These are phyloP conservation scores for Plasmopara halstedii DNA, from an alignment of 352 stramenopile species.

Conservation along the genomic window DNA sequence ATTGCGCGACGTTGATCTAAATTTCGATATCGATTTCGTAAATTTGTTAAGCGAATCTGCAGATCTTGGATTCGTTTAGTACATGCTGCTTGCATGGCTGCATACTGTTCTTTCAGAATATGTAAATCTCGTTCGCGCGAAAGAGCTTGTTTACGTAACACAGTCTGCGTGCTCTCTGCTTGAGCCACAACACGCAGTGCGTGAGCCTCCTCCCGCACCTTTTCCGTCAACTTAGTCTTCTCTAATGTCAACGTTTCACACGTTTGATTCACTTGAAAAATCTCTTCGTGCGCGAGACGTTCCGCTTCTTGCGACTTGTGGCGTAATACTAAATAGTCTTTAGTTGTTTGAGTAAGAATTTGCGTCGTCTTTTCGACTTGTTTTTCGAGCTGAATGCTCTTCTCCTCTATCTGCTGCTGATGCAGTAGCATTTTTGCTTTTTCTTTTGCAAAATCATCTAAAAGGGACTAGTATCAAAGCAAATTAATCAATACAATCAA, in stretches of 20 bases:
- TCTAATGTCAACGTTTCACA: conserved; percentile 32
- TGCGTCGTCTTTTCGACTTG: conserved; percentile 49
- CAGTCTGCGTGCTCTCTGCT: conserved; percentile 50
- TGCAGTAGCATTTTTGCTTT: conserved; percentile 42
- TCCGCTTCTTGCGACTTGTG: conserved; percentile 61
- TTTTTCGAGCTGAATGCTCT: conserved; percentile 30
- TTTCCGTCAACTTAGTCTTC: conserved; percentile 29
- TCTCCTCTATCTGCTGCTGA: conserved; percentile 27
- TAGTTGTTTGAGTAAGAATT: conserved; percentile 59
- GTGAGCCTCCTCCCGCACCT: conserved; percentile 40
- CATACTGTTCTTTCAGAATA: conserved; percentile 75
- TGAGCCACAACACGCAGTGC: conserved; percentile 34
- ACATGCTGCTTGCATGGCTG: conserved; percentile 61
- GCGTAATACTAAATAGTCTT: conserved; percentile 67
- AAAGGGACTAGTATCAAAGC: conserved; percentile 6
- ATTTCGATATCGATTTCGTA: conserved; percentile 47
- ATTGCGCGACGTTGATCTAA: conserved; percentile 63
- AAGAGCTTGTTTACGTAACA: conserved; percentile 47
- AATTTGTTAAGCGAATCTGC: conserved; percentile 53
- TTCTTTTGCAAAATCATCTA: conserved; percentile 48
- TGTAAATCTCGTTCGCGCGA: conserved; percentile 53
- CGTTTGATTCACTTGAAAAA: conserved; percentile 32
- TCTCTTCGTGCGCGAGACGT: conserved; percentile 50
- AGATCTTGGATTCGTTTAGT: conserved; percentile 62
- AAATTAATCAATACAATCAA: background rate